phyloP scores from a whole-genome alignment of 495 filamentous ascomycete genomes.

The Cercophora scortea region DNA sequence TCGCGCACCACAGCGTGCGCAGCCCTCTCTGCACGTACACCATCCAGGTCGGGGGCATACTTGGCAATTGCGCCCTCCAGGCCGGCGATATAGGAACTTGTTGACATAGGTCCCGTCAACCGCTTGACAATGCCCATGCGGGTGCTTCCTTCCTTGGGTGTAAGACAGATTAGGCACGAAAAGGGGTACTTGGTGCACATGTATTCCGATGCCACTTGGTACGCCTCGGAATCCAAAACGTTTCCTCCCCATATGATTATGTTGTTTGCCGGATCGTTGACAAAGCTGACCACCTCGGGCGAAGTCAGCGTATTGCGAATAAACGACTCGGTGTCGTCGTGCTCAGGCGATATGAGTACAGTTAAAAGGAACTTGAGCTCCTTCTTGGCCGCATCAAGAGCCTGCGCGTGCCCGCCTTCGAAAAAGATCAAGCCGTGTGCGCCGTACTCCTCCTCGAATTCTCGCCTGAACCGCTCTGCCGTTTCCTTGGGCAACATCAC shows the following conservation, averaged over 20 bases:
- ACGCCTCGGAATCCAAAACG: conserved; percentile 85
- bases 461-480: conserved; percentile 76
- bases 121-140: conserved; percentile 82
- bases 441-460: conserved; percentile 92
- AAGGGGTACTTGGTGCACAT: conserved; percentile 87
- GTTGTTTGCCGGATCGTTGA: conserved; percentile 64
- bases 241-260: conserved; percentile 88
- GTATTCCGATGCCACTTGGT: conserved; percentile 77
- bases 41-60: conserved; percentile 60
- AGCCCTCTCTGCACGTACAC: conserved; percentile 58
- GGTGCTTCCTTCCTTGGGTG: conserved; percentile 67
- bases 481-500: conserved; percentile 77
- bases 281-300: conserved; percentile 60
- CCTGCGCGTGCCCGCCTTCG: conserved; percentile 83
- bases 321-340: conserved; percentile 85
- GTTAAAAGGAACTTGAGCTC: conserved; percentile 88
- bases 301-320: conserved; percentile 73
- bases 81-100: conserved; percentile 60
- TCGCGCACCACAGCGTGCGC: conserved; percentile 71
- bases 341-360: conserved; percentile 79
- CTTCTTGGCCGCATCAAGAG: conserved; percentile 76
- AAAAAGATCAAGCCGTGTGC: conserved; percentile 60
- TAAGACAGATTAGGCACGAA: conserved; percentile 74
- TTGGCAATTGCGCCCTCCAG: conserved; percentile 61
- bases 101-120: conserved; percentile 58